Evolutionary conservation across 495 filamentous ascomycete species (phyloP), one percentile per base, ranked within the genome.

Genomic region (Penicillium herquei): DNA sequence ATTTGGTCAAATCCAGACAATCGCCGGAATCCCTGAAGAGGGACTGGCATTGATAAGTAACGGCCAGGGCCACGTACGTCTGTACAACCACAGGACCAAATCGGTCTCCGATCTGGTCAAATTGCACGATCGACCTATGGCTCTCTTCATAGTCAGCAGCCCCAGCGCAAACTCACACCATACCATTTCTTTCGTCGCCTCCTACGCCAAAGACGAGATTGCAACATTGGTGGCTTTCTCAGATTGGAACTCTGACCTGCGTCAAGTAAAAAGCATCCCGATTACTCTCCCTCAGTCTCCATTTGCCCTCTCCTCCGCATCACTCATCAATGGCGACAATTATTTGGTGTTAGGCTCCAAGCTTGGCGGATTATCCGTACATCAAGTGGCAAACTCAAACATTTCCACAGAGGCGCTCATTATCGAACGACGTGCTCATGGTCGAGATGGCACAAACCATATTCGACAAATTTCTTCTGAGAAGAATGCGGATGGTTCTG

Each of bases 291-390:
- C 74, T 31, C 37, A 34, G 41, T 35, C 58, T 32, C 54, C 54
- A 11, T 81, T 78, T 43, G 57, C 63, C 9, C 69, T 77, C 6
- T 68, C 70, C 18, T 70, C 69, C 49, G 74, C 72, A 7, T 66
- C 65, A 17, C 54, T 79, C 7, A 54, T 75, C 7, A 65, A 72
- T 13, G 59, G 70, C 34, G 63, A 70, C 0, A 51, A 70, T 31
- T 73, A 79, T 41, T 66, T 92, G n/a, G 63, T 87, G 21, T 62
- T 96, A 1, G 92, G 92, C 4, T 88, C 87, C 7, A 79, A 87
- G 32, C 68, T 70, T 26, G 90, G 90, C 31, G 71, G 71, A 0
- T 59, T 92, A 51, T 78, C 78, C 0, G 58, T 87, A 4, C 89
- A 86, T 53, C 58, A 67, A 32, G 41, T 76, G 12, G 31, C 57